These are phyloP conservation scores for Cetraspora pellucida DNA, from an alignment of 192 early-diverging fungal genomes.

Conservation along the genomic window DNA sequence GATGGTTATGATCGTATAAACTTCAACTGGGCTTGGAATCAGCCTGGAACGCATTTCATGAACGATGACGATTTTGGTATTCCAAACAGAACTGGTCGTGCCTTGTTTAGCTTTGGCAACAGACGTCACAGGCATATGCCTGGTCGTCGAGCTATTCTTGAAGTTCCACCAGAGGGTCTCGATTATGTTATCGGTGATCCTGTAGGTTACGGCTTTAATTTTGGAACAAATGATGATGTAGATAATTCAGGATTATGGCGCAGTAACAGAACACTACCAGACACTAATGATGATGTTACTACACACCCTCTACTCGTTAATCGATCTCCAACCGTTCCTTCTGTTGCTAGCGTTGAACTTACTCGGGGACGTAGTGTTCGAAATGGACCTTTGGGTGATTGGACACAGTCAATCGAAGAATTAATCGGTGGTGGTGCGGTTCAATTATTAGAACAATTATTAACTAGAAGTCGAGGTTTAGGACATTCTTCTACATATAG, in stretches of 20 bases:
- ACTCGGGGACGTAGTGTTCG: constrained; percentile 40
- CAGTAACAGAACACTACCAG: constrained; percentile 36
- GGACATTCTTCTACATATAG: constrained; percentile 37
- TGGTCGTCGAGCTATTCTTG: constrained; percentile 40
- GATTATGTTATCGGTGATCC: constrained; percentile 43
- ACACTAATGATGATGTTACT: constrained; percentile 57
- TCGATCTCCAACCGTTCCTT: constrained; percentile 35
- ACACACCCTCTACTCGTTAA: constrained; percentile 71
- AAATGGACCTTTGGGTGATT: constrained; percentile 50
- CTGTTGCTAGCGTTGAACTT: constrained; percentile 8
- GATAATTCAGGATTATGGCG: constrained; percentile 42
- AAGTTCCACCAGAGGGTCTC: constrained; percentile 43
- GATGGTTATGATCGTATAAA: constrained; percentile 45
- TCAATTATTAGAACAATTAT: constrained; percentile 54
- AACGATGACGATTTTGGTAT: constrained; percentile 43
- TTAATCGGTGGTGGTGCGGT: constrained; percentile 61
- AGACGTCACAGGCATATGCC: constrained; percentile 43
- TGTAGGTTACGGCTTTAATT: constrained; percentile 40
- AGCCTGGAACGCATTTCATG: constrained; percentile 38
- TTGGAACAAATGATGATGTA: constrained; percentile 39
- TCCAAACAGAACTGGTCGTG: constrained; percentile 38
- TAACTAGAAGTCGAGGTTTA: constrained; percentile 41
- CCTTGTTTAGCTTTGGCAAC: constrained; percentile 45
- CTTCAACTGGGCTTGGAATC: constrained; percentile 44
- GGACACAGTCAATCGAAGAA: constrained; percentile 63